Evolutionary conservation across 2,329 filamentous ascomycete species (phyloP).

Genomic region (Myotisia sp.): DNA sequence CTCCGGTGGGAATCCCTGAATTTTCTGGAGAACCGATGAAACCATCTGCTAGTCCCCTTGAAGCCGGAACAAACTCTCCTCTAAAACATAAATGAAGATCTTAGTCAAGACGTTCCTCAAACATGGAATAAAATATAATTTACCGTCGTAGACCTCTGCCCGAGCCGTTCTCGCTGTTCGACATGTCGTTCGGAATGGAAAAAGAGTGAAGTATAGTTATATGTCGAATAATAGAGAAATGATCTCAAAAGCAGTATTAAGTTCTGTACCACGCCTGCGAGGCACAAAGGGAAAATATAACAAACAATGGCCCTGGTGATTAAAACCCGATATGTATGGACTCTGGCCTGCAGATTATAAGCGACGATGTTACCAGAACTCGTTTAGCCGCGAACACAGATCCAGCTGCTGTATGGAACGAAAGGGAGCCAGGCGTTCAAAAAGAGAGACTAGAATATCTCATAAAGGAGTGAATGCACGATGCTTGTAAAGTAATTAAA

Average conservation of each 20-base stretch:
- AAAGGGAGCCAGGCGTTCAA: not conserved
- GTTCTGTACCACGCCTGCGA: constrained; percentile 1
- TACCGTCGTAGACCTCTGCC: not conserved
- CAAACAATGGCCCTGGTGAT: not conserved
- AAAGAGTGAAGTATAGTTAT: not conserved
- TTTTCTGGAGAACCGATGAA: not conserved
- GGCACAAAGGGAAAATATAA: not conserved
- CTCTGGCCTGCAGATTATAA: not conserved
- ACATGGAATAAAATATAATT: not conserved
- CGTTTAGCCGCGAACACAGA: too few relatives aligned
- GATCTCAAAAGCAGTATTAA: constrained; percentile 1
- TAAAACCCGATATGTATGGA: constrained; percentile 1
- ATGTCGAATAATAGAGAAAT: not conserved
- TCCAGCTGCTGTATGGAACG: too few relatives aligned
- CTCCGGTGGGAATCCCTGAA: not conserved
- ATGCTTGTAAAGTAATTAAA: not conserved
- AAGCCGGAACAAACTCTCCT: not conserved
- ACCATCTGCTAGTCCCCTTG: not conserved
- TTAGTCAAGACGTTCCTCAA: too few relatives aligned
- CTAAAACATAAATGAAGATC: not conserved
- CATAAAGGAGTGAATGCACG: constrained; percentile 2
- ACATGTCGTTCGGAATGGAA: not conserved
- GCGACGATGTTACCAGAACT: not conserved
- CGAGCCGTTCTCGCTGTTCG: not conserved
- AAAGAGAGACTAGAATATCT: not conserved